A percentile compares a stretch with the other conserved stretches of the same genome.
These are phyloP conservation scores for Penicillium brasilianum DNA, from an alignment of 2,329 filamentous ascomycete genomes.

Conservation along the genomic window DNA sequence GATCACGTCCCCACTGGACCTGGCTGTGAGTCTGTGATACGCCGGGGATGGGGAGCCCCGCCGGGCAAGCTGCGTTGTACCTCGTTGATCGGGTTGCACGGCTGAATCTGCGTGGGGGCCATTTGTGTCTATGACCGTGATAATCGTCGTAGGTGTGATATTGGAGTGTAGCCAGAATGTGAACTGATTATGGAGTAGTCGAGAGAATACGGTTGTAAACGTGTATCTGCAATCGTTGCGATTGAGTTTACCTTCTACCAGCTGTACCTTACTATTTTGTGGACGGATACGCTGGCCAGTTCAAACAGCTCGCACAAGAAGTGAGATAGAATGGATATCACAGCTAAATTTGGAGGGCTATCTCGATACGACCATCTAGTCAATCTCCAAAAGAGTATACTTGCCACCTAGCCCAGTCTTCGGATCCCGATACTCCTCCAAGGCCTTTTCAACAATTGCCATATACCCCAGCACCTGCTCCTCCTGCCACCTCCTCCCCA, in stretches of 20 bases:
- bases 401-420: constrained; percentile 40
- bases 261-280: no score
- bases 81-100: not conserved
- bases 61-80: no score
- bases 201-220: not conserved
- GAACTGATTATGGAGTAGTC: not conserved
- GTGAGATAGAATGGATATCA: not conserved
- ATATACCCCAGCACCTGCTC: constrained; percentile 85
- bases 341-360: not conserved
- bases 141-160: not conserved
- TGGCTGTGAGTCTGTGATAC: not conserved
- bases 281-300: no score
- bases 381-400: constrained; percentile 46
- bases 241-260: not conserved
- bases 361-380: constrained; percentile 28
- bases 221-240: not conserved
- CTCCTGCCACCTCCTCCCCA: constrained; percentile 79
- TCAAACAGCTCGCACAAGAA: not conserved
- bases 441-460: constrained; percentile 75
- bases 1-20: not conserved
- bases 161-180: not conserved
- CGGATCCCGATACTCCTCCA: constrained; percentile 57
- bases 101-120: not conserved
- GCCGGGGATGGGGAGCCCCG: no score
- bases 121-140: not conserved